These are phyloP conservation scores for Ophiocordyceps camponoti-leonardi DNA, from an alignment of 2,329 filamentous ascomycete genomes.

Conservation along the genomic window DNA sequence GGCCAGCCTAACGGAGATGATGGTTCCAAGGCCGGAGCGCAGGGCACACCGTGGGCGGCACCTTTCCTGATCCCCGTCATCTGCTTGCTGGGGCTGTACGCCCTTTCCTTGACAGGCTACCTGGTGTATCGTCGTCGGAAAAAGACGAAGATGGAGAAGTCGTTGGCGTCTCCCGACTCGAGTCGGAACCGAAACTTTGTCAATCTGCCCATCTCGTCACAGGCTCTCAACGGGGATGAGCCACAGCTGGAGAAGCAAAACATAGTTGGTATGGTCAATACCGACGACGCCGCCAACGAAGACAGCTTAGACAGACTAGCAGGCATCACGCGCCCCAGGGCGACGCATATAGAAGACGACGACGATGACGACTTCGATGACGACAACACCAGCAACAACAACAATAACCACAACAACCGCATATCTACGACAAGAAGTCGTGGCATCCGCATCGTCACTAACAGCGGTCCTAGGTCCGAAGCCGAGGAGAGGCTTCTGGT, in stretches of 20 bases:
- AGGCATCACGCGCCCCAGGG: not conserved
- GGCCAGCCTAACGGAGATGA: not conserved
- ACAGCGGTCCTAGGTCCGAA: not conserved
- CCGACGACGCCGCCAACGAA: not conserved
- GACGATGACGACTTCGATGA: not conserved
- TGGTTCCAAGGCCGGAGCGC: constrained; percentile 5
- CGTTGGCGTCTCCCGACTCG: constrained; percentile 4
- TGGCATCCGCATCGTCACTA: not conserved
- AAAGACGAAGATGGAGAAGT: constrained; percentile 6
- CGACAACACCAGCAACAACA: too few species aligned
- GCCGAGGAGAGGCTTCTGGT: not conserved
- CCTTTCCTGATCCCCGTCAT: constrained; percentile 13
- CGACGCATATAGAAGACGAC: not conserved
- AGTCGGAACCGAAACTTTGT: constrained; percentile 6
- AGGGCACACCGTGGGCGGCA: constrained; percentile 9
- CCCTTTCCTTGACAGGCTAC: constrained; percentile 10
- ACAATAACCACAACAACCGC: too few species aligned
- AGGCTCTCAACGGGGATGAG: constrained; percentile 6
- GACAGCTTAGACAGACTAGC: not conserved
- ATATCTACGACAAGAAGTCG: not conserved
- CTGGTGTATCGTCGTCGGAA: constrained; percentile 11
- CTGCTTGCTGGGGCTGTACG: constrained; percentile 13
- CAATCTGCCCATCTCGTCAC: constrained; percentile 7
- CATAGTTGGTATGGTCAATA: constrained; percentile 1
- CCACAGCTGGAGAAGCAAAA: constrained; percentile 5